A percentile compares a stretch with the other conserved stretches of the same genome.
Evolutionary conservation across 495 filamentous ascomycete genomes (phyloP).

Genomic region (Penicillium maclennaniae): DNA sequence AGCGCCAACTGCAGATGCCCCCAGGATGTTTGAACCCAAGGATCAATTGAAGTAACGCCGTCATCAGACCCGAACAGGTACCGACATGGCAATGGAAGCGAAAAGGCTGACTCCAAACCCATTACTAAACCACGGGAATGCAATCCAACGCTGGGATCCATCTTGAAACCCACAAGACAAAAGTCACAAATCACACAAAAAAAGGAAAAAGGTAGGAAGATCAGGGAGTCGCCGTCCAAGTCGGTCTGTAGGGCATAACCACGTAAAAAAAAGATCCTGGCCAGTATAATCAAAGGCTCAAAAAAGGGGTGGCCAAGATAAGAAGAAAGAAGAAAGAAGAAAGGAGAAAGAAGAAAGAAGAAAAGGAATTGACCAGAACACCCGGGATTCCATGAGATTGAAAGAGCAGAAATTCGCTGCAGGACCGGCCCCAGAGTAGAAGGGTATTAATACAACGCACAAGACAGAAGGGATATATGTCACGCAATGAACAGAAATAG

Average conservation of each 20-base stretch:
- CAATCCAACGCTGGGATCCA: conserved; percentile 21
- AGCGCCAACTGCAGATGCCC: conserved; percentile 2
- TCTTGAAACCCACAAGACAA: neutral
- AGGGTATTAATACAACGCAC: conserved; percentile 31
- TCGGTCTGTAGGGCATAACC: conserved; percentile 37
- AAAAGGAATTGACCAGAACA: conserved; percentile 21
- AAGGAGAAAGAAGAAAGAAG: neutral
- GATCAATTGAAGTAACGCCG: conserved; percentile 5
- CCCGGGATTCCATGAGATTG: conserved; percentile 15
- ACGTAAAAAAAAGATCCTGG: conserved; percentile 17
- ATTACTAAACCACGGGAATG: conserved; percentile 8
- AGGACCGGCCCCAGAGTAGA: conserved; percentile 33
- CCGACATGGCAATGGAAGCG: conserved; percentile 15
- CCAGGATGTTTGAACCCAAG: conserved; percentile 24
- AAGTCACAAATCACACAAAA: conserved; percentile 5
- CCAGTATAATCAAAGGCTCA: conserved; percentile 9
- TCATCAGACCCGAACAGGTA: conserved; percentile 15
- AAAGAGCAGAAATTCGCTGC: conserved; percentile 24
- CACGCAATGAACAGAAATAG: conserved; percentile 26
- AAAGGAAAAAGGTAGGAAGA: neutral
- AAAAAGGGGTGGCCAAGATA: conserved; percentile 17
- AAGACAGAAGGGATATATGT: conserved; percentile 30
- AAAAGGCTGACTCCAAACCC: conserved; percentile 17
- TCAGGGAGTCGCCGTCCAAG: conserved; percentile 30
- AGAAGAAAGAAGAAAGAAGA: conserved; percentile 3